phyloP scores from a whole-genome alignment of 305 asterid species.

The Caryopteris hybrid region DNA sequence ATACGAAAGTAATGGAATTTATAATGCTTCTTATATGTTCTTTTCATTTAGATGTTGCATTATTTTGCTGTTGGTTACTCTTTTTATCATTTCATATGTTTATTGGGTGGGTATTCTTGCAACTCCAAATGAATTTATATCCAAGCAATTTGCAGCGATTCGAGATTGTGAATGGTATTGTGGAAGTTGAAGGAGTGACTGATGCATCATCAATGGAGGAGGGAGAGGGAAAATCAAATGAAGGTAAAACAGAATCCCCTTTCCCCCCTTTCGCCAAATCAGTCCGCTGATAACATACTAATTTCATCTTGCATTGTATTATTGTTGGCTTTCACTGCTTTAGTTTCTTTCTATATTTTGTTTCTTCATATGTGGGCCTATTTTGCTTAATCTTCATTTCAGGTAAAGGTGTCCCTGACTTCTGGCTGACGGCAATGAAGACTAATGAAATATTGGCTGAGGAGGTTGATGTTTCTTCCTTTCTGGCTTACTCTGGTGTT shows the following conservation, averaged over 20 bases:
- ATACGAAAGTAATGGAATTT: slow-evolving; percentile 40
- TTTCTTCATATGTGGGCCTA: background rate
- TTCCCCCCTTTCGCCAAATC: background rate
- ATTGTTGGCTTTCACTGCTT: background rate
- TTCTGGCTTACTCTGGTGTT: background rate
- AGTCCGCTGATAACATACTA: background rate
- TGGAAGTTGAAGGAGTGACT: slow-evolving; percentile 65
- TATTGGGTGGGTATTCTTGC: background rate
- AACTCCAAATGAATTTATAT: slow-evolving; percentile 9
- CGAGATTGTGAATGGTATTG: slow-evolving; percentile 68
- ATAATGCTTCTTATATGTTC: background rate
- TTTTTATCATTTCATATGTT: background rate
- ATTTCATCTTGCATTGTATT: background rate
- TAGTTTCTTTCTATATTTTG: background rate
- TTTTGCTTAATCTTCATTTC: slow-evolving; percentile 12
- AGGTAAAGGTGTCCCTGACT: slow-evolving; percentile 78
- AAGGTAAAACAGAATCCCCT: slow-evolving; percentile 30
- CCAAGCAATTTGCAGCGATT: slow-evolving; percentile 44
- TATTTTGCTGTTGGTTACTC: background rate
- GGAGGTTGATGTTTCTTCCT: slow-evolving; percentile 40
- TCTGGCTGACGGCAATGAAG: slow-evolving; percentile 76
- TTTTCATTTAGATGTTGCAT: background rate
- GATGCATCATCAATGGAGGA: slow-evolving; percentile 30
- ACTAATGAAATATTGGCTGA: slow-evolving; percentile 57
- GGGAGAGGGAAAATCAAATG: slow-evolving; percentile 36